Conservation (phyloP, 192 early-diverging fungal species). For the Podila verticillata region DNA sequence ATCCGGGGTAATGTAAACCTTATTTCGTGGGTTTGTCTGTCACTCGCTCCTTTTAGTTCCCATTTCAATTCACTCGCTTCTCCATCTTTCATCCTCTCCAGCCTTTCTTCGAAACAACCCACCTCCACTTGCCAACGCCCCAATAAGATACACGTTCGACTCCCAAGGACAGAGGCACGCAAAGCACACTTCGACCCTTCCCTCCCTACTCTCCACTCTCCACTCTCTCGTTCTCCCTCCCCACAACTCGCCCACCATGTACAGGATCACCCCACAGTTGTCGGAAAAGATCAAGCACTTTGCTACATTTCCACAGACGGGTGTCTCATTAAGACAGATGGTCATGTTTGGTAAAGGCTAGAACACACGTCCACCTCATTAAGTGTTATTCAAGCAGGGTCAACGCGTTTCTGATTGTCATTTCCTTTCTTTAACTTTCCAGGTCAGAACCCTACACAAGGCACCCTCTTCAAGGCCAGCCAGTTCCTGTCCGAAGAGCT, state of each 20-base stretch:
- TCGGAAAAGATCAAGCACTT: conserved; percentile 80
- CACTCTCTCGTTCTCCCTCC: background rate
- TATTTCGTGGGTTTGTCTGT: background rate
- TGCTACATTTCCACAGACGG: conserved; percentile 89
- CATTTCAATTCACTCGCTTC: background rate
- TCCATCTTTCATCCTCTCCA: background rate
- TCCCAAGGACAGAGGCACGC: background rate
- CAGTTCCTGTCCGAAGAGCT: conserved; percentile 92
- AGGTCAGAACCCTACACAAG: conserved; percentile 80
- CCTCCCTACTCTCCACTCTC: background rate
- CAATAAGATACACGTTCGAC: background rate
- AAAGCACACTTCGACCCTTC: background rate
- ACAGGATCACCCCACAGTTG: conserved; percentile 66
- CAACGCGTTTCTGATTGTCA: no score
- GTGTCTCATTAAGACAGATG: conserved; percentile 94
- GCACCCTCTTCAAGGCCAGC: conserved; percentile 76
- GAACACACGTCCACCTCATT: background rate
- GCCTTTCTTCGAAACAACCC: no score
- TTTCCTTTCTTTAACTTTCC: background rate
- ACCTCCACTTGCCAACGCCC: background rate
- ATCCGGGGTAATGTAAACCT: background rate
- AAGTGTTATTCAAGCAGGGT: no score
- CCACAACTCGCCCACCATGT: conserved; percentile 24
- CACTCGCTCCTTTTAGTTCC: background rate
- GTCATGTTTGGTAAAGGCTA: conserved; percentile 85